Evolutionary conservation across 768 basidiomycete genomes (phyloP), one percentile per base, ranked within the genome.

Genomic region (Trametes coccinea): DNA sequence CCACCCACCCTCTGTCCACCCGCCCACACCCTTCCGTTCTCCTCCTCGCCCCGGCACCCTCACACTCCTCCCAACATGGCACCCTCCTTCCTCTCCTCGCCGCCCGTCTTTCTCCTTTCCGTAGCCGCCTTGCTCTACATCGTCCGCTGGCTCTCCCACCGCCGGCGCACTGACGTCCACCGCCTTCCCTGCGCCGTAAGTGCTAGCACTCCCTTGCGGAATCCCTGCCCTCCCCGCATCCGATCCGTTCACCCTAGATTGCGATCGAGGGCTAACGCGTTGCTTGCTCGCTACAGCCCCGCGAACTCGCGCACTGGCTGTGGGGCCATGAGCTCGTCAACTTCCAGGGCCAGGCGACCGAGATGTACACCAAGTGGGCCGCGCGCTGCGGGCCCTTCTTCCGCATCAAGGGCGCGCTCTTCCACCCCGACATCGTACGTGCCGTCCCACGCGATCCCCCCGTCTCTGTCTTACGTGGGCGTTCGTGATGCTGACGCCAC

Each of bases 291-390:
- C 43, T 22, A 33, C 59, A 68, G 65, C 61, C 63, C n/a, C 59
- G 51, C 50, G 48, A 50, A 9, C 8, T 61, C 52, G 63, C 67
- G 9, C 63, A 60, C 45, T 67, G 63, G 66, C 75, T 65, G 55
- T 77, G 74, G 75, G 77, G 77, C 5, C 77, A 78, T 61, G 77
- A 78, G 62, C 69, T 73, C 37, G 60, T 67, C 17, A 71, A 72
- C 9, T 75, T 73, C 62, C 66, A 76, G 40, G 73, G 74, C 37
- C 68, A 75, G 45, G 71, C 73, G 29, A 69, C 67, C 49, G 70
- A 73, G 53, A 72, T 73, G 69, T 75, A 75, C 66, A 69, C 67
- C 1, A 62, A 68, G 34, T 78, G 77, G 77, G 67, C 74, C 31
- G 59, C 66, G 16, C 56, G 63, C 10, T 71, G 73, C 51, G 76